Conservation (phyloP, 441 rosid genomes). For the Adansonia grandidieri region DNA sequence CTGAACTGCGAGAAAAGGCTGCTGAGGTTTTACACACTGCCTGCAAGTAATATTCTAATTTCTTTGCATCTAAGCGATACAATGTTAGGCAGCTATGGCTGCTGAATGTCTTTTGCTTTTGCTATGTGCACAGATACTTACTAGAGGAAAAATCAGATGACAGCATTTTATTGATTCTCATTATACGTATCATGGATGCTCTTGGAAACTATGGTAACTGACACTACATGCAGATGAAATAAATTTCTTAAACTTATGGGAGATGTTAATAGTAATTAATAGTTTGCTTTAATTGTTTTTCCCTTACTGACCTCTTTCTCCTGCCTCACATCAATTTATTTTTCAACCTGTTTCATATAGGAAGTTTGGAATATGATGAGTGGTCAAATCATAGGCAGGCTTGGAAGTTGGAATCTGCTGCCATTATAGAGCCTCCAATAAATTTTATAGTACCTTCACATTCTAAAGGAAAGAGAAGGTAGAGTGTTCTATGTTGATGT, state of each 20-base stretch:
- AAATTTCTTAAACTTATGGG: conserved; percentile 21
- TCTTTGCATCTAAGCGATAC: conserved; percentile 15
- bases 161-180: conserved; percentile 89
- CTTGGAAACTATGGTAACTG: conserved; percentile 91
- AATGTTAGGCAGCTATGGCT: conserved; percentile 18
- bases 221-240: conserved; percentile 32
- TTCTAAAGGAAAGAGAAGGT: conserved; percentile 97
- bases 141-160: conserved; percentile 97
- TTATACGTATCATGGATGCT: conserved; percentile 96
- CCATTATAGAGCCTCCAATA: conserved; percentile 92
- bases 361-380: conserved; percentile 95
- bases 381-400: conserved; percentile 99
- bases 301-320: conserved; percentile 7
- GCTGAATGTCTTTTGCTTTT: conserved; percentile 37
- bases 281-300: conserved; percentile 18
- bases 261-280: conserved; percentile 13
- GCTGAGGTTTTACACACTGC: conserved; percentile 78
- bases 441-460: conserved; percentile 87
- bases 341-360: conserved; percentile 49
- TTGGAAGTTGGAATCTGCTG: conserved; percentile 99
- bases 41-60: conserved; percentile 81
- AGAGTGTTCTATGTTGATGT: conserved; percentile 26
- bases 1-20: conserved; percentile 87
- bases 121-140: conserved; percentile 65
- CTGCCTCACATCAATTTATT: conserved; percentile 22